A percentile compares a stretch with the other conserved stretches of the same genome.
Conservation (phyloP, 768 basidiomycete species). For the Megacollybia marginata region DNA sequence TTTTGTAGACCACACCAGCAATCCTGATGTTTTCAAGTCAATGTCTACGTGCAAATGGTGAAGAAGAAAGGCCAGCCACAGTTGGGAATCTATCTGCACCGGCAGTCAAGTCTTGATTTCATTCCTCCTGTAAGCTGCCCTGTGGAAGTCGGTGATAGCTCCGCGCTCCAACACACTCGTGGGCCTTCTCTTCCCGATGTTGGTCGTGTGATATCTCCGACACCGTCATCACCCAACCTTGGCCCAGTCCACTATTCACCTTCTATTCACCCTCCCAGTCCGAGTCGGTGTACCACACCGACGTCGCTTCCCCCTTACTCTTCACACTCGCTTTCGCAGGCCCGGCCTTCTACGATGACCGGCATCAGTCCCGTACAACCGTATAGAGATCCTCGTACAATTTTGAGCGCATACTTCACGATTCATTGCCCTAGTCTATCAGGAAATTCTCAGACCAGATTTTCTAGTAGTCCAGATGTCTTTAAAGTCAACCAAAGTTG, state of each 20-base stretch:
- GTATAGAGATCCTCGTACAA: slow-evolving; percentile 67
- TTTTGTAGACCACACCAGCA: too few species aligned
- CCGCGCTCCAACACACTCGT: slow-evolving; percentile 11
- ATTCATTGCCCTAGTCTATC: slow-evolving; percentile 77
- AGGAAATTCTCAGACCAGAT: slow-evolving; percentile 76
- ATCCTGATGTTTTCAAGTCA: slow-evolving; percentile 30
- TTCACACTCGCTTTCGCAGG: slow-evolving; percentile 2
- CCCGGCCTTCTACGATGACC: slow-evolving; percentile 32
- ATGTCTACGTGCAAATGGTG: slow-evolving; percentile 75
- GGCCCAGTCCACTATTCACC: slow-evolving; percentile 33
- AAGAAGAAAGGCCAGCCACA: slow-evolving; percentile 55
- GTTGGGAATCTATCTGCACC: slow-evolving; percentile 83
- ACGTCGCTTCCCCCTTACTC: slow-evolving; percentile 14
- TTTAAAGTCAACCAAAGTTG: slow-evolving; percentile 85
- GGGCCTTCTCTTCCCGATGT: slow-evolving; percentile 23
- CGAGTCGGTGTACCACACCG: slow-evolving; percentile 37
- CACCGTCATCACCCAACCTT: slow-evolving; percentile 19
- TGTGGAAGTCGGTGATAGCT: slow-evolving; percentile 1
- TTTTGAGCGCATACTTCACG: slow-evolving; percentile 74
- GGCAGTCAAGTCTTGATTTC: slow-evolving; percentile 75
- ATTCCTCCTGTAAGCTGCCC: slow-evolving; percentile 69
- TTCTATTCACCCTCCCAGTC: slow-evolving; percentile 30
- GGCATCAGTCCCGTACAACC: slow-evolving; percentile 52
- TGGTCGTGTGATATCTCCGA: slow-evolving; percentile 20
- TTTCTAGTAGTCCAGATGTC: slow-evolving; percentile 79